phyloP scores from a whole-genome alignment of 2,329 filamentous ascomycete species.

The Diaporthe sp. region DNA sequence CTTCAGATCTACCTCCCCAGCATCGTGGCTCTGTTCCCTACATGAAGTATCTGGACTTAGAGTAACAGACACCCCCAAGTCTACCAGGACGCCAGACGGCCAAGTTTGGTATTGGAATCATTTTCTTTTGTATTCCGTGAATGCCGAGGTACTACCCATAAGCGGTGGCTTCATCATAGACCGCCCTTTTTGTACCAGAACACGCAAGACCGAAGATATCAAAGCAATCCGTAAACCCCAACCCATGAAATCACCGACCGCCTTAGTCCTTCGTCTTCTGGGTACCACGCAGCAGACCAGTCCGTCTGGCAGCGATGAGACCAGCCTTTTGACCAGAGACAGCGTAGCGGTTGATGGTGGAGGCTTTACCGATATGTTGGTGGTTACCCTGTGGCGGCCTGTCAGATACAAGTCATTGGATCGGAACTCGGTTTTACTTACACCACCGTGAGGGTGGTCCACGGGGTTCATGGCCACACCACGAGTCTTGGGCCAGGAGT shows the following conservation, averaged over 20 bases:
- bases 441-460: conserved; percentile 97
- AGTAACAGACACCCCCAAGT: background rate
- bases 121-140: conserved; percentile 59
- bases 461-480: conserved; percentile 99
- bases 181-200: conserved; percentile 49
- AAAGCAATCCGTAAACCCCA: conserved; percentile 76
- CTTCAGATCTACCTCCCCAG: conserved; percentile 24
- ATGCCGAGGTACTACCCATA: conserved; percentile 51
- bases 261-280: conserved; percentile 99
- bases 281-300: conserved; percentile 99
- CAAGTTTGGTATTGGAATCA: conserved; percentile 46
- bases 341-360: conserved; percentile 98
- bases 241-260: conserved; percentile 70
- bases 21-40: background rate
- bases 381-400: conserved; percentile 84
- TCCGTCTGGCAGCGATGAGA: conserved; percentile 99
- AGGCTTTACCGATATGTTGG: conserved; percentile 99
- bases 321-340: conserved; percentile 99
- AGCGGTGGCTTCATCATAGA: conserved; percentile 39
- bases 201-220: conserved; percentile 58
- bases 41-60: background rate
- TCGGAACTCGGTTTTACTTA: conserved; percentile 56
- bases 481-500: conserved; percentile 99
- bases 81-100: conserved; percentile 19
- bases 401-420: conserved; percentile 54